A percentile compares a stretch with the other conserved stretches of the same genome.
Conservation (phyloP, 2,329 filamentous ascomycete genomes). For the Septoria linicola region DNA sequence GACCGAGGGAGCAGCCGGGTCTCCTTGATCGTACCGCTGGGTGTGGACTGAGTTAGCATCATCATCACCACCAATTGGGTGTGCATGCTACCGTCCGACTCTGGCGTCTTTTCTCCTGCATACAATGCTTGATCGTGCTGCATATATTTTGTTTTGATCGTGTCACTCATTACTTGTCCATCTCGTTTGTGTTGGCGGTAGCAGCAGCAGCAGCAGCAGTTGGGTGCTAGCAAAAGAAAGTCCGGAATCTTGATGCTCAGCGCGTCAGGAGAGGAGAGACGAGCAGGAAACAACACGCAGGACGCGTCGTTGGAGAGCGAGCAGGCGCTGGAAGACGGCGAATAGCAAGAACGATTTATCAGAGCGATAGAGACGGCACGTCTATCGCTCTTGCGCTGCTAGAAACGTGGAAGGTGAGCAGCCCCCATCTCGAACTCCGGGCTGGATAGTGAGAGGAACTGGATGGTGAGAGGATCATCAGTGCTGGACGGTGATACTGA, state of each 20-base stretch:
- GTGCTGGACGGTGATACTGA: constrained; percentile 12
- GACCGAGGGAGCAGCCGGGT: not conserved
- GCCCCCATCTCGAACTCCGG: not conserved
- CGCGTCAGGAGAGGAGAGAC: constrained; percentile 17
- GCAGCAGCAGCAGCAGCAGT: too few species aligned
- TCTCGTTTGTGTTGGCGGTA: constrained; percentile 19
- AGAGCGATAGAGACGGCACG: constrained; percentile 17
- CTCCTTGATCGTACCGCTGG: constrained; percentile 1
- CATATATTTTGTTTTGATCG: constrained; percentile 8
- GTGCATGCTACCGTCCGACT: not conserved
- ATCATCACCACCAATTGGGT: constrained; percentile 1
- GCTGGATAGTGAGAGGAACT: too few species aligned
- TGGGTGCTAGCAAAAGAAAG: constrained; percentile 2
- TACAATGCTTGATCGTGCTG: constrained; percentile 9
- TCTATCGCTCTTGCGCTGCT: constrained; percentile 15
- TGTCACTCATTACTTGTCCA: constrained; percentile 16
- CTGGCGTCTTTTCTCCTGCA: constrained; percentile 3
- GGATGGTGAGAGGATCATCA: not conserved
- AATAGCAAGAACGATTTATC: not conserved
- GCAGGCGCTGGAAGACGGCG: not conserved
- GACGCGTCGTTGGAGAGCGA: constrained; percentile 12
- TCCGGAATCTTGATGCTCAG: not conserved
- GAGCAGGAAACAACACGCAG: not conserved
- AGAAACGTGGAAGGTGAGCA: constrained; percentile 22
- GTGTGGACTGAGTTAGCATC: not conserved